Base-by-base conservation (phyloP, 805 yeast genomes). In the Kuraishia floccosa region DNA sequence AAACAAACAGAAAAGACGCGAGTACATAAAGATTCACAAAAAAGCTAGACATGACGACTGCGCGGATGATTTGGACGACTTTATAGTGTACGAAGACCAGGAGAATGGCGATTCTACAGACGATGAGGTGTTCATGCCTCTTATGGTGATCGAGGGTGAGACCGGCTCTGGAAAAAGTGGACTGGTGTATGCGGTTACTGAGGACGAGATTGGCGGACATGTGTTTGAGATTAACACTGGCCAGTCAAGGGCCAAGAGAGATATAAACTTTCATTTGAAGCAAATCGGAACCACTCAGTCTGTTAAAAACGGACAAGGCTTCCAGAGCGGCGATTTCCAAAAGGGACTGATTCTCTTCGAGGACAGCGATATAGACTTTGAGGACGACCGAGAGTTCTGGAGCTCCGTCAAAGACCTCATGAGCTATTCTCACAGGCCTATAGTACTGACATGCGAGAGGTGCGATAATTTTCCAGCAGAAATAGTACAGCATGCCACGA, bases 271-370 rank as follows among this genome's bases (percentile, higher is more conserved):
- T 17, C 69, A 61, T 18, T 59, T 89, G 24, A 75, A 68, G 30
- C 96, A 93, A 44, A 68, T 86, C 32, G 75, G 89, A 34, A 87
- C 95, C 4, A 80, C 94, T 0, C 85, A 84, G 36, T 58, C 80
- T 28, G 87, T 89, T 2, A 83, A 78, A 29, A 27, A 17, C 52
- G 51, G 22, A 42, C 35, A n/a, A 6, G 12, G 24, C 6, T 14
- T 12, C 17, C 14, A 19, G 15, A 22, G 30, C 3, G 43, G 43
- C 14, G 30, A 42, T 5, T 67, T 66, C 30, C 73, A 66, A 36
- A 65, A 72, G 35, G 86, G 89, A 6, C 57, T 85, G 5, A 76
- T 91, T 4, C 52, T 91, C 21, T 62, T 89, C 35, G 95, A 87
- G 42, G 96, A 89, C 43, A 87, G 82, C 25, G 95, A 89, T 47